phyloP scores from a whole-genome alignment of 192 early-diverging fungal genomes.

The Backusella luteola region DNA sequence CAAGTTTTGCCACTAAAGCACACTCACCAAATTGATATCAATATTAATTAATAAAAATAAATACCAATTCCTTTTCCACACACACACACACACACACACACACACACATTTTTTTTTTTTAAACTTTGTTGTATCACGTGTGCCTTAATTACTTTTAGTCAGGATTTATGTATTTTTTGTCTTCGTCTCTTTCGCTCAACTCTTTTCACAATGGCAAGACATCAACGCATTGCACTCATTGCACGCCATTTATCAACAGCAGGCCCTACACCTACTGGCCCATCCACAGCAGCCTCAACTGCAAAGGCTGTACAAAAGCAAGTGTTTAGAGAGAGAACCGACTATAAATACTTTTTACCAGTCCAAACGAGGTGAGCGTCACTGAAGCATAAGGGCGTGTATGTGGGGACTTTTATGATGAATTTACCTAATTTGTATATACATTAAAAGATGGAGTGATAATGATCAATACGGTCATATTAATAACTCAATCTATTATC shows the following conservation, averaged over 20 bases:
- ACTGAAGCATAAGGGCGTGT: background rate
- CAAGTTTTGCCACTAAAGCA: background rate
- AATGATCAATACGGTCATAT: slow-evolving; percentile 63
- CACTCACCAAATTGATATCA: background rate
- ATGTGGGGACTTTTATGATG: background rate
- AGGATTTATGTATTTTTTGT: slow-evolving; percentile 2
- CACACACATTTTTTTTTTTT: background rate
- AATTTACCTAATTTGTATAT: background rate
- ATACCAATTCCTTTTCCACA: background rate
- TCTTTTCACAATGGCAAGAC: slow-evolving; percentile 4
- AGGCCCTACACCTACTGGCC: background rate
- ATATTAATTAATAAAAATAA: background rate
- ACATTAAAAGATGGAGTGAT: slow-evolving; percentile 45
- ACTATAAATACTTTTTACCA: slow-evolving; percentile 29
- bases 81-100: background rate
- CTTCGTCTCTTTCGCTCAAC: background rate
- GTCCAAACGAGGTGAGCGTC: slow-evolving; percentile 21
- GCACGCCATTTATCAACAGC: slow-evolving; percentile 8
- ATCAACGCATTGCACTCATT: slow-evolving; percentile 8
- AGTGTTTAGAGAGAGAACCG: background rate
- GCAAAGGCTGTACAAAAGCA: slow-evolving; percentile 1
- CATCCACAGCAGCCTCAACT: background rate
- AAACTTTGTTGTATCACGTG: background rate
- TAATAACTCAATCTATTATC: slow-evolving; percentile 59
- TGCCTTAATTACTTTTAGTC: background rate